Evolutionary conservation across 345 rosid genomes (phyloP), one percentile per base, ranked within the genome.

Genomic region (Gossypium longicalyx): DNA sequence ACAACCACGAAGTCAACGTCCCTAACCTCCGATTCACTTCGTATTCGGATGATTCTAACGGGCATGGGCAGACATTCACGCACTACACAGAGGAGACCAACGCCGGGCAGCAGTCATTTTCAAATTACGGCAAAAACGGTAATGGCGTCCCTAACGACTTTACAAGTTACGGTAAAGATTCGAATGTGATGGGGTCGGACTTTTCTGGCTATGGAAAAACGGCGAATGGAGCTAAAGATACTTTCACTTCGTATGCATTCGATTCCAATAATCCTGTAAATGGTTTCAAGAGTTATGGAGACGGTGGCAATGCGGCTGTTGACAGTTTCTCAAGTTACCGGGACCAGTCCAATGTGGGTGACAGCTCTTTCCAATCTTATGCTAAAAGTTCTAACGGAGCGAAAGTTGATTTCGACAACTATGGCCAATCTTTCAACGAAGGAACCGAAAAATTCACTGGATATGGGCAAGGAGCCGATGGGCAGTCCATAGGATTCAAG

Each of bases 111-210:
- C 86, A 91, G 62, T 65, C 80, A 0, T 94, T 94, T 66, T 62
- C 84, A 0, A 86, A 85, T 57, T 94, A 94, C 70, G 92, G 96
- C 23, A 91, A 88, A 83, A 81, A 87, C 74, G 93, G 90, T 11
- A 91, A 87, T 62, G 90, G 91, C 16, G 53, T 51, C 2, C 89
- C 92, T 1, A 86, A 82, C 59, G 90, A 73, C 3, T 94, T 94
- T 78, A 62, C 75, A 0, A 70, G 85, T 1, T 94, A 94, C 56
- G 97, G 87, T 7, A 80, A 67, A 49, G 80, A 77, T 17, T 71
- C 90, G 20, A 94, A 94, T 71, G 93, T 86, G 2, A 65, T 94
- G 20, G 92, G 90, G 2, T 91, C 98, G 12, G 82, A 77, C 34
- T 94, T 94, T 78, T 16, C 80, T 2, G 83, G 81, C 29, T 94